Evolutionary conservation across 1,284 basidiomycete species (phyloP), one percentile per base, ranked within the genome.

Genomic region (Stereum hirsutum): DNA sequence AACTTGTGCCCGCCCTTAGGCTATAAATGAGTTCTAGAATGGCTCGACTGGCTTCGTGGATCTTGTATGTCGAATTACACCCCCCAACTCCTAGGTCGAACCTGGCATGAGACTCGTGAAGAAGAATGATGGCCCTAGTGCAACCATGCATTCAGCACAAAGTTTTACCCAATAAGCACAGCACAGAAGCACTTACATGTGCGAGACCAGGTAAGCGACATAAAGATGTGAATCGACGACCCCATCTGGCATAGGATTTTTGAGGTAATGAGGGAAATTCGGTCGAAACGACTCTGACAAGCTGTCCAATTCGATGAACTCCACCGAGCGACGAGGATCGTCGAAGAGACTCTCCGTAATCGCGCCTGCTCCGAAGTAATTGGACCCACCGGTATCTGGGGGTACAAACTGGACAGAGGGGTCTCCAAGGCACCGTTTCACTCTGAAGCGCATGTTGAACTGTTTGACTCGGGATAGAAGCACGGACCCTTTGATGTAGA

Each of bases 31-130:
- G 61, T 51, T 86, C 76, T 32, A 87, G 62, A 28, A 83, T 76
- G 0, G 72, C 69, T 35, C 81, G 70, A 5, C 81, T 71, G 21
- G 82, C 77, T 1, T 69, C 70, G 3, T 86, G 59, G 28, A 84
- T 77, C 54, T 75, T 81, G 49, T 76, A 66, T 12, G 78, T 75
- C 33, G 82, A 85, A 32, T 75, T 65, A 53, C 83, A 85, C 20
- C 70, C 71, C 15, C 65, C 64, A 38, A 59, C 61, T 26, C 67
- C 63, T 38, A 81, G 64, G 46, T 76, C n/a, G n/a, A n/a, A n/a
- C n/a, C n/a, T 70, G 12, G 82, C 79, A 54, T 86, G 81, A 1
- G 82, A 79, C 49, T 87, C 83, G 50, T 86, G 83, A 26, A 87
- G 61, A 14, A 82, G 39, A 28, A 51, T 51, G 31, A 44, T 41